A percentile compares a stretch with the other conserved stretches of the same genome.
These are phyloP conservation scores for Colletotrichum sp. DNA, from an alignment of 2,329 filamentous ascomycete genomes.

Conservation along the genomic window DNA sequence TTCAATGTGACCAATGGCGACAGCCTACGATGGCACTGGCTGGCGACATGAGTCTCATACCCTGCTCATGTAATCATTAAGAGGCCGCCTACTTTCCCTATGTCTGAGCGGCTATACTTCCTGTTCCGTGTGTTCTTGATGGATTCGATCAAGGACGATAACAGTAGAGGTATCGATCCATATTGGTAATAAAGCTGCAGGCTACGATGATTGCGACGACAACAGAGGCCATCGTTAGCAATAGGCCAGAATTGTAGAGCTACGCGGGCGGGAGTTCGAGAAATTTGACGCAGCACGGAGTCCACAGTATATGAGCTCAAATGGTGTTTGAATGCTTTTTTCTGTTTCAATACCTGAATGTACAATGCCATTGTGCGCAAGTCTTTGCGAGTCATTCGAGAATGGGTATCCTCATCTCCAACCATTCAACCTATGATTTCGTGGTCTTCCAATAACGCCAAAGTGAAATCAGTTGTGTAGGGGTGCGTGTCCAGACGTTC, in stretches of 20 bases:
- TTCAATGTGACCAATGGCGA: not conserved
- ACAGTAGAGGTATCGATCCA: not conserved
- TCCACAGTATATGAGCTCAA: not conserved
- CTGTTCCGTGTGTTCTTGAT: not conserved
- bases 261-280: not conserved
- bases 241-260: not conserved
- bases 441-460: conserved; percentile 5
- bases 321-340: not conserved
- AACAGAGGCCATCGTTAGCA: not conserved
- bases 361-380: not conserved
- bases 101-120: not conserved
- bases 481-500: not conserved
- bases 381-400: not conserved
- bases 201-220: no score
- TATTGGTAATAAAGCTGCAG: no score
- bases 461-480: not conserved
- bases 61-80: not conserved
- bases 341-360: not conserved
- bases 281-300: not conserved
- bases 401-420: conserved; percentile 7
- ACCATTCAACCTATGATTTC: not conserved
- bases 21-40: not conserved
- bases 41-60: not conserved
- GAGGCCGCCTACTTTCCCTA: not conserved
- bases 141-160: not conserved